Evolutionary conservation across 2,329 filamentous ascomycete species (phyloP), one percentile per base, ranked within the genome.

Genomic region (Orbilia javanica): DNA sequence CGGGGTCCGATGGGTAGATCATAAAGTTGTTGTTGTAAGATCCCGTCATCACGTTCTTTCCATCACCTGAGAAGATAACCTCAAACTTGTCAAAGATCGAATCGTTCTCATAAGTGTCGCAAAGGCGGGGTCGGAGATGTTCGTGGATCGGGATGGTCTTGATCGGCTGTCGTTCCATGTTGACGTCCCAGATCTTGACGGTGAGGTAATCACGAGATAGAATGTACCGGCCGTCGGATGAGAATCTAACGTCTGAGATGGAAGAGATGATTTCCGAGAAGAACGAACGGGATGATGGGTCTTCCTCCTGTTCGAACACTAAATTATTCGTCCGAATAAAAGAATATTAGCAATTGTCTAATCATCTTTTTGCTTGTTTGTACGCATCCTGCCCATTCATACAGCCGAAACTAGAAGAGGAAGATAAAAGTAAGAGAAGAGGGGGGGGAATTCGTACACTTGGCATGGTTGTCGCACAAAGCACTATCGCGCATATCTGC

Each of bases 21-120:
- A 99, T 99, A 88, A 99, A 98, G 87, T 99, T 99, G 87, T 99
- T 99, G 88, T 99, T 99, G 88, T 99, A 99, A 84, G 94, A 97
- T 82, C 96, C 96, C 4, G 96, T 99, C 96, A 99, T 99, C 81
- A 98, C 96, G 82, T 99, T 98, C 88, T 97, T 96, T 44, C 94
- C 93, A 84, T 98, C 95, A 25, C 96, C 96, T 1, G 95, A 98
- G 86, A 99, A 99, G 65, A 98, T 95, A 48, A 99, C 96, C 85
- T 99, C 96, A 81, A 99, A 99, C 85, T 99, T 99, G 89, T 99
- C 96, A 83, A 99, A 99, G 83, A 99, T 99, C 84, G 94, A 97
- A 83, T 99, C 96, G 82, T 99, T 99, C 86, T 99, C 96, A 82
- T 99, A 99, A 1, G 96, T 99, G 83, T 99, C 96, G 85, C 96